Evolutionary conservation across 129 eudicot species (phyloP).

Genomic region (Tanacetum coccineum): DNA sequence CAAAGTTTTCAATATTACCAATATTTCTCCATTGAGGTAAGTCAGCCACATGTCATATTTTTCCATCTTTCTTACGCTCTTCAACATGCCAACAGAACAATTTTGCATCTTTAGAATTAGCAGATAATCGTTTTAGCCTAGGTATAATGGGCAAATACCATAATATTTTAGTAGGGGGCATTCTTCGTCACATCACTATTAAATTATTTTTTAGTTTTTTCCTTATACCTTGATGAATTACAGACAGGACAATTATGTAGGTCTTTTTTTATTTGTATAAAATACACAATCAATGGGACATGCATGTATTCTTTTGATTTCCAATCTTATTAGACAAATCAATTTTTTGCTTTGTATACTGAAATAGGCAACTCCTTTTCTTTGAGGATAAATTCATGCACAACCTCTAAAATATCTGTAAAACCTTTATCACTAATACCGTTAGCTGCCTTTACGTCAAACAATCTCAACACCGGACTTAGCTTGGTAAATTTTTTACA

Average conservation of each 20-base stretch:
- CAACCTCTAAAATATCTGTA: background rate
- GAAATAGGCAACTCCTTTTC: background rate
- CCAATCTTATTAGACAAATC: background rate
- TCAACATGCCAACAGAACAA: too few species aligned
- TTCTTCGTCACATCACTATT: background rate
- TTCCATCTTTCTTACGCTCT: too few species aligned
- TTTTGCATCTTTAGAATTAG: too few species aligned
- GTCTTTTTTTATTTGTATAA: background rate
- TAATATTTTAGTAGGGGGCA: background rate
- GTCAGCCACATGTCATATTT: too few species aligned
- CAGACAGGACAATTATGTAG: constrained; percentile 5
- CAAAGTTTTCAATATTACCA: too few species aligned
- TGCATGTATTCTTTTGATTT: background rate
- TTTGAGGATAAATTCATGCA: background rate
- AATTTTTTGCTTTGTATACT: constrained; percentile 5
- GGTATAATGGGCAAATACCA: too few species aligned
- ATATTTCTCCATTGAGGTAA: too few species aligned
- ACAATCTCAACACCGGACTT: background rate
- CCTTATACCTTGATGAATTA: background rate
- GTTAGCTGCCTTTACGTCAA: background rate
- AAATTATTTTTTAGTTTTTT: too few species aligned
- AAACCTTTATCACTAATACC: background rate
- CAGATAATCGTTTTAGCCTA: too few species aligned
- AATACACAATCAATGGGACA: constrained; percentile 7
- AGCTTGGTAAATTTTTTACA: background rate